Evolutionary conservation across 345 rosid species (phyloP).

Genomic region (Euphorbia peplus): DNA sequence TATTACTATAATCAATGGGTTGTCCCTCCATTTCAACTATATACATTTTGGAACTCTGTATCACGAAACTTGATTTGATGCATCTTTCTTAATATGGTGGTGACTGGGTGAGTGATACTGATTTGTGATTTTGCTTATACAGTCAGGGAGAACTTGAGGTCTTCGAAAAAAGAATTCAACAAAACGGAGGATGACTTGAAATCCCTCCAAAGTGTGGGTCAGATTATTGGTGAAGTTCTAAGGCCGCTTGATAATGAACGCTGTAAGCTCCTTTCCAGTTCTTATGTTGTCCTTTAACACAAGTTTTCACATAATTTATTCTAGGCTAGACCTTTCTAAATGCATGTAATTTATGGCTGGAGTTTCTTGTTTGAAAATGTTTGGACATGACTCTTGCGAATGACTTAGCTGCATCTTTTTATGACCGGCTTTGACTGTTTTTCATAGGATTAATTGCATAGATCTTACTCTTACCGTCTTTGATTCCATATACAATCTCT

Average conservation of each 20-base stretch:
- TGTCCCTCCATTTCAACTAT: not conserved
- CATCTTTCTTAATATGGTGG: not conserved
- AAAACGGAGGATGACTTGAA: constrained; percentile 97
- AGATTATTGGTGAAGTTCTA: constrained; percentile 97
- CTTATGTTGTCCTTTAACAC: not conserved
- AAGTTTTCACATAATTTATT: not conserved
- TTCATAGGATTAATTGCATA: not conserved
- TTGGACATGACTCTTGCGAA: not conserved
- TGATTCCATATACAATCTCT: not conserved
- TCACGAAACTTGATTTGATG: not conserved
- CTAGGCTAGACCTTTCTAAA: not conserved
- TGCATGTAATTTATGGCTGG: not conserved
- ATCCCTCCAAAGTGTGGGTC: constrained; percentile 99
- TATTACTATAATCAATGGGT: not conserved
- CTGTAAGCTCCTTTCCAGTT: constrained; percentile 40
- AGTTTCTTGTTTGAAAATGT: not conserved
- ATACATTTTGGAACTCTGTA: not conserved
- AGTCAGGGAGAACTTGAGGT: constrained; percentile 82
- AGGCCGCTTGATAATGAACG: constrained; percentile 93
- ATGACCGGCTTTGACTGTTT: not conserved
- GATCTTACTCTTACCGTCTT: not conserved
- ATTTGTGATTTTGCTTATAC: constrained; percentile 24
- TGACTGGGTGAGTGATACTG: not conserved
- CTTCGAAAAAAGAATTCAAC: constrained; percentile 86
- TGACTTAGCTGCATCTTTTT: not conserved